These are phyloP conservation scores for Tylopilus sp. DNA, from an alignment of 768 basidiomycete genomes.

Conservation along the genomic window DNA sequence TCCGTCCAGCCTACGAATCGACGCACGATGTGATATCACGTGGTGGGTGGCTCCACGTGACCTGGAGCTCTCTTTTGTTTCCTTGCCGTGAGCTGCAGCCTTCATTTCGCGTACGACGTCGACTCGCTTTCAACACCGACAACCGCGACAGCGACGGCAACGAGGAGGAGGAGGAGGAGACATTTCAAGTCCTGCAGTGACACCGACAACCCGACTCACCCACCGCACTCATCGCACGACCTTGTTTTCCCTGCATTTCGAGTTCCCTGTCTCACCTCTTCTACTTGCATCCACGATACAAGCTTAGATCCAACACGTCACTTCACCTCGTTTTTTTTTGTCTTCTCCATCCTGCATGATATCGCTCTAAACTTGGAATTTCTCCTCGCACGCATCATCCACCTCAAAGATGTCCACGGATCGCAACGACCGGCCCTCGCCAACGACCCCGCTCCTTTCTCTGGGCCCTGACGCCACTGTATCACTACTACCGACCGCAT, in stretches of 20 bases:
- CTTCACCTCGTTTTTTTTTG: constrained; percentile 1
- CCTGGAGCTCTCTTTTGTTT: constrained; percentile 12
- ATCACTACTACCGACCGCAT: constrained; percentile 21
- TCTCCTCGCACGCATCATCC: constrained; percentile 8
- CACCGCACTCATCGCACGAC: background rate
- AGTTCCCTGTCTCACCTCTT: constrained; percentile 7
- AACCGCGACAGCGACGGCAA: constrained; percentile 7
- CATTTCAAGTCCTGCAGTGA: background rate
- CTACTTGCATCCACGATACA: constrained; percentile 2
- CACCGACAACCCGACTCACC: background rate
- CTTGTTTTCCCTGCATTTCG: constrained; percentile 1
- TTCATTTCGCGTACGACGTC: constrained; percentile 20
- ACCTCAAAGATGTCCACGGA: constrained; percentile 25
- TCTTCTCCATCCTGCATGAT: constrained; percentile 16
- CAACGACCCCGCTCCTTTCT: constrained; percentile 12
- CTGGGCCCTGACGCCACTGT: constrained; percentile 22
- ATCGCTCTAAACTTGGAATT: constrained; percentile 13
- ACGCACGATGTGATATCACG: background rate
- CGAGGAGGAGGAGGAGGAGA: constrained; percentile 4
- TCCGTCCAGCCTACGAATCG: background rate
- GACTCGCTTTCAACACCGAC: constrained; percentile 15
- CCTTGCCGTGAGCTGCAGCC: background rate
- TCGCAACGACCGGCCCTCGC: constrained; percentile 21
- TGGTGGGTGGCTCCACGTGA: constrained; percentile 1
- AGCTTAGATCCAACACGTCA: constrained; percentile 8